Base-by-base conservation (phyloP, 2,329 filamentous ascomycete species). In the Xylariales sp. region DNA sequence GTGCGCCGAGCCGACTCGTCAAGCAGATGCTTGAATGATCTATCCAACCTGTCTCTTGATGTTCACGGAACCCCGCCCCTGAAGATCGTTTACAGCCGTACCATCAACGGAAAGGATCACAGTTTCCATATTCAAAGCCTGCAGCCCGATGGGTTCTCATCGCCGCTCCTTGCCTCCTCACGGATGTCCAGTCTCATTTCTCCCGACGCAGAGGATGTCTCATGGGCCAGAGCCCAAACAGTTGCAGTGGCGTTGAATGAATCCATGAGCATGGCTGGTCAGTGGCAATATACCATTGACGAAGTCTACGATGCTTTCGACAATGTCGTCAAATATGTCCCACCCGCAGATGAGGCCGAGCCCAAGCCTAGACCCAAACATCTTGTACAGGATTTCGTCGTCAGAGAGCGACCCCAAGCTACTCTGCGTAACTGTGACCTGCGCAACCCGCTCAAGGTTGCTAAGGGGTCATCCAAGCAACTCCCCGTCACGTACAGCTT, bases 81-180 rank as follows among this genome's bases (percentile, higher is more conserved):
- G 47, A 90, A 90, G 57, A 86, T 98, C 50, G 87, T 88, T 51
- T 98, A 98, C 62, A 93, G 88, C 52, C 84, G 89, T 38, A 83
- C 81, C 6, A 82, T 95, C 50, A 95, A 97, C 50, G 80, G 81
- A 44, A 83, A 86, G 46, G 81, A 94, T 47, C 82, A 83, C 50
- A 87, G 86, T 43, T 88, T 90, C 49, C 88, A 91, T 45, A 91
- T 95, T 51, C 90, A 97, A 61, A 95, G 88, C 53, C 79, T 98
- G 30, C 90, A 95, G 51, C 90, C 93, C 0, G 89, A 96, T 33
- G 86, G 87, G 24, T 83, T 90, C 52, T 71, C 76, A 4, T 95
- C 88, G 1, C 88, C 89, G 1, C 68, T 95, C 24, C 64, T 85
- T n/a, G 75, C 75, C 34, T 72, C 78, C 30, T 69, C 74, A 33